Evolutionary conservation across 1,139 yeast genomes (phyloP).

Genomic region (Hemisphaericaspora lyxosophila): DNA sequence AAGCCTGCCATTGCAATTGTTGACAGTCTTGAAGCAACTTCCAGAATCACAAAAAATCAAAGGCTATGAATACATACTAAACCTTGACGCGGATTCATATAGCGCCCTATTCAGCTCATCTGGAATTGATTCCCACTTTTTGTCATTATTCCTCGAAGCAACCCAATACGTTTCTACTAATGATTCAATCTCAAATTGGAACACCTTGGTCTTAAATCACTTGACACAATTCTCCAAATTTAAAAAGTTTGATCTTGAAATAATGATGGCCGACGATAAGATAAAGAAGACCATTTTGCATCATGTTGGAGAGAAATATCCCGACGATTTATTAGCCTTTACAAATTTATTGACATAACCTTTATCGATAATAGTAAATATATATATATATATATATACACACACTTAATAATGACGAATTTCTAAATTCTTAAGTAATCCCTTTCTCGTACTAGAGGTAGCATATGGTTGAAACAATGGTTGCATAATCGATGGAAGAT

Average conservation of each 20-base stretch:
- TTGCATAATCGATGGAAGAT: constrained; percentile 34
- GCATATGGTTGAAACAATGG: constrained; percentile 45
- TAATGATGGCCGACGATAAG: constrained; percentile 12
- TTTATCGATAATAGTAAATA: constrained; percentile 1
- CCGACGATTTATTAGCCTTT: constrained; percentile 6
- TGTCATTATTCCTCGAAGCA: constrained; percentile 54
- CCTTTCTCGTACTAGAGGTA: constrained; percentile 29
- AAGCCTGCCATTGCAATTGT: constrained; percentile 27
- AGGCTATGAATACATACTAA: constrained; percentile 44
- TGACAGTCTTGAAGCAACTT: constrained; percentile 27
- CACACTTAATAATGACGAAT: constrained; percentile 11
- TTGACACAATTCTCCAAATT: constrained; percentile 22
- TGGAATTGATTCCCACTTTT: constrained; percentile 59
- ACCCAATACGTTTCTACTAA: constrained; percentile 23
- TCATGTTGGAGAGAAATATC: constrained; percentile 11
- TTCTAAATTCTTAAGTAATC: constrained; percentile 29
- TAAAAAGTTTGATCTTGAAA: constrained; percentile 27
- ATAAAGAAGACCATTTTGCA: constrained; percentile 13
- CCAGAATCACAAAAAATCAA: constrained; percentile 27
- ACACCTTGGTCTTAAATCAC: constrained; percentile 15
- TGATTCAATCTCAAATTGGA: constrained; percentile 19
- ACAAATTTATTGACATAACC: constrained; percentile 6
- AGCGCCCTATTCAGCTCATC: constrained; percentile 37
- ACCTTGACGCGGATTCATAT: constrained; percentile 28
- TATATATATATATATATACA: not conserved